phyloP scores from a whole-genome alignment of 2,329 filamentous ascomycete genomes.

The Xenoacremonium recifei region DNA sequence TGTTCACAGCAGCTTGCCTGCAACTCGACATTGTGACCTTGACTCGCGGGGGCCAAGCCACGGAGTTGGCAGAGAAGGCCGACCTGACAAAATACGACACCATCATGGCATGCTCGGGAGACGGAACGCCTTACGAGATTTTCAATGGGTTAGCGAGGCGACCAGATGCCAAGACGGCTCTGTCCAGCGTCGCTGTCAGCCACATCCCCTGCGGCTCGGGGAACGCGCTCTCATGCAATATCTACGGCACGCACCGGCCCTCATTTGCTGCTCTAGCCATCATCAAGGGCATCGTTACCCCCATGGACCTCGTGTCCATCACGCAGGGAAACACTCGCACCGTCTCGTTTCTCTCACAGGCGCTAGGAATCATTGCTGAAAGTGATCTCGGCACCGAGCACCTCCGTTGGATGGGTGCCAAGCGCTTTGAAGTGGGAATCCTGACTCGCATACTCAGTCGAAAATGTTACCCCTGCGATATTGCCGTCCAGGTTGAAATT shows the following conservation, averaged over 20 bases:
- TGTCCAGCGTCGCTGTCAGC: conserved; percentile 75
- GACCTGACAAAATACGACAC: conserved; percentile 82
- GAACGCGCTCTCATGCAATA: conserved; percentile 89
- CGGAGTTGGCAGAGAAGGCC: conserved; percentile 70
- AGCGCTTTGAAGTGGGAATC: conserved; percentile 83
- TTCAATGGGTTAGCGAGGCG: conserved; percentile 88
- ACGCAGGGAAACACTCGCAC: conserved; percentile 75
- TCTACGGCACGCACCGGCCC: conserved; percentile 76
- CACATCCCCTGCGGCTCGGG: conserved; percentile 92
- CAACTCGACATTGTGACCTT: conserved; percentile 72
- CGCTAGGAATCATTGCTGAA: conserved; percentile 87
- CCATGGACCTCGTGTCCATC: conserved; percentile 82
- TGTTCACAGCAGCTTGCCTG: conserved; percentile 81
- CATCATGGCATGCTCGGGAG: conserved; percentile 85
- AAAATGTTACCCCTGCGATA: conserved; percentile 82
- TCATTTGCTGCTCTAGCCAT: conserved; percentile 78
- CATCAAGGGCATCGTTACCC: conserved; percentile 82
- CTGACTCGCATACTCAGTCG: conserved; percentile 73
- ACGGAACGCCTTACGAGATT: conserved; percentile 88
- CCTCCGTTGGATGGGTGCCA: conserved; percentile 87
- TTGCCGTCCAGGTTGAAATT: conserved; percentile 81
- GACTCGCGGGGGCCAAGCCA: conserved; percentile 70
- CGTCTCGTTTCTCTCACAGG: conserved; percentile 88
- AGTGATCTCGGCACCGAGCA: conserved; percentile 87
- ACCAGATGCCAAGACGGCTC: conserved; percentile 69